These are phyloP conservation scores for Arbutus unedo DNA, from an alignment of 148 eudicot species.

Conservation along the genomic window DNA sequence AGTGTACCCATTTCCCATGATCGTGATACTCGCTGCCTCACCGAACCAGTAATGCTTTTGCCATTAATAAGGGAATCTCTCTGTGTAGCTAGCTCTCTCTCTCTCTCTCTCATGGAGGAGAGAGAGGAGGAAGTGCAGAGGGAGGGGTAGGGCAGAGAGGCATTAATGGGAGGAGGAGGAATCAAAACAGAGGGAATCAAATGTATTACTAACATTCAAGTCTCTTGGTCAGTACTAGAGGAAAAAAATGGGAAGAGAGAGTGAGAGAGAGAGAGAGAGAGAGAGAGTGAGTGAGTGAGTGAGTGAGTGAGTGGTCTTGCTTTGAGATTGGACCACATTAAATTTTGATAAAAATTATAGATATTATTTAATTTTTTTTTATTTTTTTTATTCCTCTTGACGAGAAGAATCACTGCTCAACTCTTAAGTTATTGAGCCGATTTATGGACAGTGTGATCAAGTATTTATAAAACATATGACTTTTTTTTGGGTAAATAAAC, in stretches of 20 bases:
- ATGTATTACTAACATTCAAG: neutral
- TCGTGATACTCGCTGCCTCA: constrained; percentile 25
- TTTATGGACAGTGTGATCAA: too few relatives aligned
- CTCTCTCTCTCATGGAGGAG: neutral
- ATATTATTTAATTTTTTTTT: too few relatives aligned
- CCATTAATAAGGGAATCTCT: constrained; percentile 23
- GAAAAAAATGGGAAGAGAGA: neutral
- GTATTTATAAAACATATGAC: too few relatives aligned
- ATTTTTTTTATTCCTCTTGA: too few relatives aligned
- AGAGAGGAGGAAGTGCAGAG: constrained; percentile 7
- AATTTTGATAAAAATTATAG: too few relatives aligned
- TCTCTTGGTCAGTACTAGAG: neutral
- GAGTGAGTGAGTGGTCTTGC: too few relatives aligned
- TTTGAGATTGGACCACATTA: too few relatives aligned
- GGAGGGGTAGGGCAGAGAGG: constrained; percentile 9
- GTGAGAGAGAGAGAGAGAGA: too few relatives aligned
- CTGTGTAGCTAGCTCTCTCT: constrained; percentile 13
- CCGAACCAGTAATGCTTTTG: constrained; percentile 11
- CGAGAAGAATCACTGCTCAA: too few relatives aligned
- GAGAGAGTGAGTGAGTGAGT: too few relatives aligned
- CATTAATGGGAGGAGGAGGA: constrained; percentile 12
- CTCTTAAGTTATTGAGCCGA: too few relatives aligned
- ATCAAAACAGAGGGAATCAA: constrained; percentile 12
- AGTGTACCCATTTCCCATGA: constrained; percentile 17
- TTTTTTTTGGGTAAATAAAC: too few relatives aligned